Conservation (phyloP, 78 protist species). For the Acrasis kona region DNA sequence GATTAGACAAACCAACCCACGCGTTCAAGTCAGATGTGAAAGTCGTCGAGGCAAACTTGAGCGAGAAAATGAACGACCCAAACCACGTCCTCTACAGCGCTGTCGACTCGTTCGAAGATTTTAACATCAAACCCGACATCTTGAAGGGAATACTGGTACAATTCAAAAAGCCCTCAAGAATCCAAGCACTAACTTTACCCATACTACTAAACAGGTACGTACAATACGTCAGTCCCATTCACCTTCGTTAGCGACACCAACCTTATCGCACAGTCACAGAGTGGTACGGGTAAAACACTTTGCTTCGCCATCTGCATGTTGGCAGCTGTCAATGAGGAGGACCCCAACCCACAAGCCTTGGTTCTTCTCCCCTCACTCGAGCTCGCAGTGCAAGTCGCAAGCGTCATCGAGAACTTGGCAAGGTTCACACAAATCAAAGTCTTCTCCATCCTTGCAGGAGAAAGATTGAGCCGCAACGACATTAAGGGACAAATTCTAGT, state of each 20-base stretch:
- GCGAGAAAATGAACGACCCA: no score
- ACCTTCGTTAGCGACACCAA: neutral
- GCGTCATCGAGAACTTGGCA: neutral
- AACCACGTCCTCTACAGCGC: neutral
- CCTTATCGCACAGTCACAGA: conserved; percentile 1
- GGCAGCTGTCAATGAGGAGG: neutral
- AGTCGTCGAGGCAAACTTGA: no score
- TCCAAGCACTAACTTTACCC: neutral
- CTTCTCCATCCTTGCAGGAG: neutral
- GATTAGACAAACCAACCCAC: no score
- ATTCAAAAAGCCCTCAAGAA: neutral
- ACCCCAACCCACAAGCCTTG: neutral
- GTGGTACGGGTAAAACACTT: conserved; percentile 4
- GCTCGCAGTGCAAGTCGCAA: neutral
- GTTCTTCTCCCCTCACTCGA: neutral
- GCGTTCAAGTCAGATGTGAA: no score
- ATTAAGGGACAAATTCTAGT: neutral
- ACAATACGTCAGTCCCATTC: neutral
- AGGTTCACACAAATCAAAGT: neutral
- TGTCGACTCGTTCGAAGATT: neutral
- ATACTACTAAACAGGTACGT: neutral
- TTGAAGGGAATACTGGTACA: neutral
- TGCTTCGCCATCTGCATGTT: conserved; percentile 2
- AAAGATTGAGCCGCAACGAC: neutral
- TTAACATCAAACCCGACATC: no score